These are phyloP conservation scores for Ustilago crameri DNA, from an alignment of 1,284 basidiomycete species.

Conservation along the genomic window DNA sequence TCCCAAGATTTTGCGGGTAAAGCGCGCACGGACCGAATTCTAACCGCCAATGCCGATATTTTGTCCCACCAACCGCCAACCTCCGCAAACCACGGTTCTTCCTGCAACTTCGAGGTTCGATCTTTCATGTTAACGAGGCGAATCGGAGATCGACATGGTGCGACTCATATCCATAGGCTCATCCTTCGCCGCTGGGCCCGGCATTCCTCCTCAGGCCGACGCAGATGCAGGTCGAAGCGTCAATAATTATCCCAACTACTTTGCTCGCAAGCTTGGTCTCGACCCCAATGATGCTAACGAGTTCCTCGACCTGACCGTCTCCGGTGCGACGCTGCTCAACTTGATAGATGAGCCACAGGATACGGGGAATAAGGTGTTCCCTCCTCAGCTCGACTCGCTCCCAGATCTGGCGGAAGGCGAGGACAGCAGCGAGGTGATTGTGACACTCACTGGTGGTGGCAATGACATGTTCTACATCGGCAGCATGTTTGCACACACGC, in stretches of 20 bases:
- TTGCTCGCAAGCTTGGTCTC: conserved; percentile 19
- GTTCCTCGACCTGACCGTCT: conserved; percentile 30
- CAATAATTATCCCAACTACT: conserved; percentile 32
- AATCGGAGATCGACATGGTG: too few relatives aligned
- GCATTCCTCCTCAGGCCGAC: conserved; percentile 24
- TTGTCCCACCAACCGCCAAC: not conserved
- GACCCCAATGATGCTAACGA: conserved; percentile 1
- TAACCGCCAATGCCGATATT: not conserved
- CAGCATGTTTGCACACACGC: conserved; percentile 24
- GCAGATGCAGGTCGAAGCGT: conserved; percentile 23
- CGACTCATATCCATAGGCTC: conserved; percentile 25
- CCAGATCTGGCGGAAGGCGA: conserved; percentile 3
- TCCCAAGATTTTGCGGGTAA: not conserved
- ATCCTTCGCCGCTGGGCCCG: conserved; percentile 34
- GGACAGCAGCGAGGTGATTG: conserved; percentile 16
- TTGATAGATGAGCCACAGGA: conserved; percentile 18
- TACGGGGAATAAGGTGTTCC: conserved; percentile 14
- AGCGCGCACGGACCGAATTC: not conserved
- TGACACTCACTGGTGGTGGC: conserved; percentile 27
- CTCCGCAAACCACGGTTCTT: not conserved
- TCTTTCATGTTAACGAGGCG: not conserved
- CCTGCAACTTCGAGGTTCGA: not conserved
- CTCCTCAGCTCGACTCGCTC: conserved; percentile 18
- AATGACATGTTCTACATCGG: conserved; percentile 43
- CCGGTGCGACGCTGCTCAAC: conserved; percentile 28